Evolutionary conservation across 1,139 yeast genomes (phyloP), one percentile per base, ranked within the genome.

Genomic region (Geotrichum candidum): DNA sequence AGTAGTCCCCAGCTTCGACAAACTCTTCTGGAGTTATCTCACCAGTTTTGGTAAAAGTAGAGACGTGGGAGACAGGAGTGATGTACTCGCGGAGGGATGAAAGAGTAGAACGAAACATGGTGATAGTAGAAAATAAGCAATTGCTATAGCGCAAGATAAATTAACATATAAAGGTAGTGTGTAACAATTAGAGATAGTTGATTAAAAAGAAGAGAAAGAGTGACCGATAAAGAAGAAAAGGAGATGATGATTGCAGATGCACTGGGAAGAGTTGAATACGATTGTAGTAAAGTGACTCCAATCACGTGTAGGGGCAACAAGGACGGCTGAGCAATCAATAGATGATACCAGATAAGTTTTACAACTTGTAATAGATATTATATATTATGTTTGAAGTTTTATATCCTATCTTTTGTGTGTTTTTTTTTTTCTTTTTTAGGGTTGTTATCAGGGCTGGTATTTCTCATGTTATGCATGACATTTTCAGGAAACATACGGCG

Each of bases 1-100:
- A 77, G 72, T 89, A 91, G 70, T 92, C 97, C n/a, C 98, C 97
- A 5, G 97, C 97, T 61, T 78, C 80, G 10, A 90, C 91, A 75
- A 91, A 92, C 73, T 92, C 97, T 64, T 89, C 96, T 2, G 98
- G 98, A 1, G 96, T 88, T 61, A 94, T 86, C 73, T 92, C 95
- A 2, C 99, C 99, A 0, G 97, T 89, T 57, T 81, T 77, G 61
- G 84, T 80, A 76, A 91, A 94, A 53, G 94, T 90, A 33, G 97
- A 90, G 25, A 79, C 82, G 73, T 91, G 90, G 57, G 86, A 83
- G 10, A 92, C 87, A 1, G 99, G 99, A 3, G 99, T 92, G 64
- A 94, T 78, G 72, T 92, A 92, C 75, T 94, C 99, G 68, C 98
- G 83, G 75, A 90, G 82, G 25, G 91, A 86, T 58, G 96, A 87